phyloP scores from a whole-genome alignment of 1,139 yeast genomes.

The Magnusiomyces fungicola region DNA sequence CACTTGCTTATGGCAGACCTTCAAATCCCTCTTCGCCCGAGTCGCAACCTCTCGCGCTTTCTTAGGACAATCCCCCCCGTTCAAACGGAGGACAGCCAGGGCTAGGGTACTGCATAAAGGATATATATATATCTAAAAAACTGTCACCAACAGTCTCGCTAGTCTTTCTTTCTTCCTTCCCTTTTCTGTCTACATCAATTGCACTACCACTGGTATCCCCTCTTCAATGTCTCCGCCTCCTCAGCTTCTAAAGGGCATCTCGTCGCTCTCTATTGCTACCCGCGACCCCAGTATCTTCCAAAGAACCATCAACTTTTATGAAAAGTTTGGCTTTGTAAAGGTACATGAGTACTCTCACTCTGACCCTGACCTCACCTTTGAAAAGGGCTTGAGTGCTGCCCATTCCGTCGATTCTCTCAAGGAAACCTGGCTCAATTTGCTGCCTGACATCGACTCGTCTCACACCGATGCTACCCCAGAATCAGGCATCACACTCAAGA shows the following conservation, averaged over 20 bases:
- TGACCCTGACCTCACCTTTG: constrained; percentile 21
- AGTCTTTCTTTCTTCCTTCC: too few species aligned
- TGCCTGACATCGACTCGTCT: constrained; percentile 15
- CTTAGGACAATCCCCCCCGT: too few species aligned
- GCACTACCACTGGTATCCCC: too few species aligned
- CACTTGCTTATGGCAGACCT: too few species aligned
- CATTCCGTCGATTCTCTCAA: constrained; percentile 24
- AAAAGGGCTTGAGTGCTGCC: constrained; percentile 24
- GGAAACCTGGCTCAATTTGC: constrained; percentile 27
- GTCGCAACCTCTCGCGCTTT: too few species aligned
- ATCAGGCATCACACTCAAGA: constrained; percentile 28
- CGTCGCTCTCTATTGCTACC: constrained; percentile 55
- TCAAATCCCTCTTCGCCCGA: too few species aligned
- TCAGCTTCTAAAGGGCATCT: constrained; percentile 25
- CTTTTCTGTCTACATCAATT: too few species aligned
- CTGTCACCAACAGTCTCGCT: too few species aligned
- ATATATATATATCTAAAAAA: too few species aligned
- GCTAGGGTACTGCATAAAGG: too few species aligned
- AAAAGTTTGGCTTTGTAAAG: constrained; percentile 49
- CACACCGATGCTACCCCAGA: constrained; percentile 27
- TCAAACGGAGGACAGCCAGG: too few species aligned
- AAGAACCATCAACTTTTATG: constrained; percentile 46
- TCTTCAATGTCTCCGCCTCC: constrained; percentile 7
- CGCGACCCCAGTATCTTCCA: constrained; percentile 40
- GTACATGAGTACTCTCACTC: constrained; percentile 37